Evolutionary conservation across 495 filamentous ascomycete species (phyloP), one percentile per base, ranked within the genome.

Genomic region (Tuber brumale): DNA sequence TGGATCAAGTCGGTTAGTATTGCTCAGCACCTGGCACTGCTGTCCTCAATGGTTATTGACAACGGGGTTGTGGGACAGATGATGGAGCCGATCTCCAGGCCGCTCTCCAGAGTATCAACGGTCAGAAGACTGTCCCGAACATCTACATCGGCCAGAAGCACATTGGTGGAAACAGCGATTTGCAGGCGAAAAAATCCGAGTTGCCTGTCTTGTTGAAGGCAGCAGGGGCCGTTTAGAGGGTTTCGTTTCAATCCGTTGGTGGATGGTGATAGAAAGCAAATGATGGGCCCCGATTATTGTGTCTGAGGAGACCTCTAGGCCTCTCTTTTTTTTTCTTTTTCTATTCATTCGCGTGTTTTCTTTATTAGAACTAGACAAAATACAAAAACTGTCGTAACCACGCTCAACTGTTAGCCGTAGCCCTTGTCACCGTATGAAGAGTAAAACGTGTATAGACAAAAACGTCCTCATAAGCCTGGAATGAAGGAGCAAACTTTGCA

Each of bases 101-200:
- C 76, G 94, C 95, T 27, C 91, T 99, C 75, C 79, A 86, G 51
- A 90, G 96, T 81, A 90, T 98, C 78, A 92, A 90, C 66, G 85
- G 86, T 81, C 96, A 99, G 88, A 86, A 89, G 81, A 94, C 91
- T 76, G 95, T 99, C 12, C 95, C 95, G 74, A 97, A 97, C 86
- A 92, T 97, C 86, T 99, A 91, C 87, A 97, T 99, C 86, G 85
- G 85, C 79, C 84, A 94, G 87, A 84, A 94, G 85, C 95, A 97
- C 85, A 95, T 99, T 83, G 95, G 95, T 57, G 95, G 95, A 71
- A 97, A 98, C 89, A 97, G 94, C 9, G 96, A 98, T 82, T 85
- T 99, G 75, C 93, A 97, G 86, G 87, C 84, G 2, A 87, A 84
- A 84, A 90, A 89, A 85, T 66, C 39, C 0, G 81, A 92, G 73